phyloP scores from a whole-genome alignment of 2,329 filamentous ascomycete species.

The Colletotrichum tabaci region DNA sequence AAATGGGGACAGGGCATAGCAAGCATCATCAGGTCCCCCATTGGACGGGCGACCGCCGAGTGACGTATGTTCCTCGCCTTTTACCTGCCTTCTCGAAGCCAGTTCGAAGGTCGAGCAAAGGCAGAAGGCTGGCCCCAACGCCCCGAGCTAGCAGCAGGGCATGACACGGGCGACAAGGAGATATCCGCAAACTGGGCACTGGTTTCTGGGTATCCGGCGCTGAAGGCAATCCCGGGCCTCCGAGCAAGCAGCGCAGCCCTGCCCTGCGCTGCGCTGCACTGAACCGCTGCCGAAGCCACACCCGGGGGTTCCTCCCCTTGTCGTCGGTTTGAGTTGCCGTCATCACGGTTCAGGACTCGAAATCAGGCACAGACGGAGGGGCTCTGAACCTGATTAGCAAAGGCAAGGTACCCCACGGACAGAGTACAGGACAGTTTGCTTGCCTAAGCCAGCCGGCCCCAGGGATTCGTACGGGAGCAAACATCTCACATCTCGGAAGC shows the following conservation, averaged over 20 bases:
- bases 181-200: constrained; percentile 33
- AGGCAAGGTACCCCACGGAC: no score
- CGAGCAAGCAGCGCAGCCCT: constrained; percentile 16
- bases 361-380: neutral
- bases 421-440: neutral
- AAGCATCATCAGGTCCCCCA: constrained; percentile 10
- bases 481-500: no score
- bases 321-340: constrained; percentile 9
- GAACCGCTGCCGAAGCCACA: constrained; percentile 33
- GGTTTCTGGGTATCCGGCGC: constrained; percentile 39
- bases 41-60: constrained; percentile 21
- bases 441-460: neutral
- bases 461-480: no score
- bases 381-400: neutral
- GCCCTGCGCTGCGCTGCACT: constrained; percentile 22
- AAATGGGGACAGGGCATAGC: constrained; percentile 8
- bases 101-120: constrained; percentile 36
- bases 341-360: neutral
- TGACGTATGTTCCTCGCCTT: constrained; percentile 26
- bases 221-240: constrained; percentile 25
- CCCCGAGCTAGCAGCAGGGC: constrained; percentile 6
- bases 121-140: neutral
- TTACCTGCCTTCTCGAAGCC: constrained; percentile 31
- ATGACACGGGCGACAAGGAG: constrained; percentile 1
- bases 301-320: constrained; percentile 29